These are phyloP conservation scores for Ganoderma boninense DNA, from an alignment of 1,284 basidiomycete species.

Conservation along the genomic window DNA sequence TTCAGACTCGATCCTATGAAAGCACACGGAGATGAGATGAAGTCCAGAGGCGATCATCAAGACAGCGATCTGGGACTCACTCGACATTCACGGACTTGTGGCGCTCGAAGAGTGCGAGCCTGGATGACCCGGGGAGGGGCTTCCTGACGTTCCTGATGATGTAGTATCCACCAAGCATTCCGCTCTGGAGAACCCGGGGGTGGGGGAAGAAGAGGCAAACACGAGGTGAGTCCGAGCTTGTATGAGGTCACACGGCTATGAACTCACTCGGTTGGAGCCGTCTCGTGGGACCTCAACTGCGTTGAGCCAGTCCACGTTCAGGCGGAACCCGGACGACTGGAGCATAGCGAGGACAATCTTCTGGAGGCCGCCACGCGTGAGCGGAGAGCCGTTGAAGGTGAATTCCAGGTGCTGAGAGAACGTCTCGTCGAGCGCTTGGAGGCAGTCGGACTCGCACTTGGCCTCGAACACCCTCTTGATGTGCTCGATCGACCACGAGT, in stretches of 20 bases:
- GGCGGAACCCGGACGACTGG: constrained; percentile 45
- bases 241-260: constrained; percentile 20
- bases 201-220: constrained; percentile 2
- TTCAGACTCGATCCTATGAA: constrained; percentile 56
- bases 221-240: constrained; percentile 13
- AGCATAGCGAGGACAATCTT: constrained; percentile 57
- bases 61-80: constrained; percentile 44
- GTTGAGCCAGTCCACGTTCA: constrained; percentile 59
- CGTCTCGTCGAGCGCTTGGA: constrained; percentile 54
- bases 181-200: constrained; percentile 45
- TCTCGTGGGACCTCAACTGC: constrained; percentile 54
- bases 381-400: constrained; percentile 54
- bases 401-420: constrained; percentile 53
- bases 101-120: constrained; percentile 51
- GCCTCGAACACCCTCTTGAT: constrained; percentile 63
- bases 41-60: constrained; percentile 13
- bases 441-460: constrained; percentile 50
- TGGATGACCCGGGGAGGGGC: constrained; percentile 44
- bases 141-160: constrained; percentile 58
- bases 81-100: constrained; percentile 61
- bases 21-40: constrained; percentile 1
- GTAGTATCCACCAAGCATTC: constrained; percentile 60
- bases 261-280: constrained; percentile 51
- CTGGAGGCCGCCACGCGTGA: constrained; percentile 51
- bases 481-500: constrained; percentile 61